phyloP scores from a whole-genome alignment of 345 rosid species.

The Rhizophora apiculata region DNA sequence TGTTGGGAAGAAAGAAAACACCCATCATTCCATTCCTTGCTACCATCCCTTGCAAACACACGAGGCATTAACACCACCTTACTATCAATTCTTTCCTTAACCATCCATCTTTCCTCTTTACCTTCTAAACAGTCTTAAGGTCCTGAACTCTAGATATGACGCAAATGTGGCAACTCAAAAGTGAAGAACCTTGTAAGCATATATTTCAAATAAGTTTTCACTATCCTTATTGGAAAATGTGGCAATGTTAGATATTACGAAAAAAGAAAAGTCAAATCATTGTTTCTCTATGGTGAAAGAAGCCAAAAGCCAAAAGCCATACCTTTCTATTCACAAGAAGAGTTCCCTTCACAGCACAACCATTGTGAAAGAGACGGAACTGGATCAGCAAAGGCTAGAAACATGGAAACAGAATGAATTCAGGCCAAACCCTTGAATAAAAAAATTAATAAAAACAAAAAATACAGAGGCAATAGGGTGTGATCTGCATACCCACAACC shows the following conservation, averaged over 20 bases:
- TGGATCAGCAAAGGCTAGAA: slow-evolving; percentile 78
- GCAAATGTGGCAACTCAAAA: too few relatives aligned
- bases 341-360: slow-evolving; percentile 76
- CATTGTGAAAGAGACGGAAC: slow-evolving; percentile 65
- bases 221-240: too few relatives aligned
- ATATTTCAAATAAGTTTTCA: too few relatives aligned
- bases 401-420: slow-evolving; percentile 7
- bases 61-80: too few relatives aligned
- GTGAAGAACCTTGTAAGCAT: too few relatives aligned
- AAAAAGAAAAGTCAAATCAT: not conserved
- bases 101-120: too few relatives aligned
- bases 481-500: slow-evolving; percentile 37
- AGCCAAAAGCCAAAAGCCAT: slow-evolving; percentile 13
- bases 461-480: not conserved
- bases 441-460: not conserved
- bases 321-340: slow-evolving; percentile 70
- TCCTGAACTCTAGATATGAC: too few relatives aligned
- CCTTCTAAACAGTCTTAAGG: too few relatives aligned
- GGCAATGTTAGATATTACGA: not conserved
- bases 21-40: too few relatives aligned
- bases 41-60: too few relatives aligned
- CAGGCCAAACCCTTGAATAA: not conserved
- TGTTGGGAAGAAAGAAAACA: too few relatives aligned
- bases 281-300: not conserved
- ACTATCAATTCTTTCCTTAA: too few relatives aligned